Base-by-base conservation (phyloP, 2,329 filamentous ascomycete species). In the Xylaria sp. region DNA sequence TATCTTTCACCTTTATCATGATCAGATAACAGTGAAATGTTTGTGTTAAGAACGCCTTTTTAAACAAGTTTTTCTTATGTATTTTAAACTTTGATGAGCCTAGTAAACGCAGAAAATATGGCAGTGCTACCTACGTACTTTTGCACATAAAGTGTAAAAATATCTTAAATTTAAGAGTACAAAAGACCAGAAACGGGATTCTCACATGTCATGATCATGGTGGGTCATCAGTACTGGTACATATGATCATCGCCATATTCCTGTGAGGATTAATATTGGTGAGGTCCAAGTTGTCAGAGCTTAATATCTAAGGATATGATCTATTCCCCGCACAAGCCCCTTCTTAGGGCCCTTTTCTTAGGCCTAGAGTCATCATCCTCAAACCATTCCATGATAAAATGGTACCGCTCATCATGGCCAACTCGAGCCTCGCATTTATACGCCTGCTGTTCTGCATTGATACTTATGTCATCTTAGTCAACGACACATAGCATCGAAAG, bases 381-480 rank as follows among this genome's bases (percentile, higher is more conserved):
- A 31, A n/a, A 4, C 26, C n/a, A 6, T 33, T 59, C 11, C 33
- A 33, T 28, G 23, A 46, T 31, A 33, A 31, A 33, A 59, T 6
- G 15, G 28, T 48, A 59, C 15, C 26, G 13, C 15, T 31, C 26
- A n/a, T 51, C 6, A n/a, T 49, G 31, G 6, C 7, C 49, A 49
- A 28, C 31, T n/a, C 44, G 36, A 49, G n/a, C 31, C 15, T 38
- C 13, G 1, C 49, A 26, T 13, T n/a, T 33, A 42, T 38, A 28
- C n/a, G 20, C 28, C 15, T 46, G 6, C n/a, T 56, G 1, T 26
- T 42, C 31, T 13, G 36, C 28, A 31, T 23, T 10, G 15, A 23
- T n/a, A 2, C 28, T 68, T 36, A 68, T 20, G 36, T 64, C 13
- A 53, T 26, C 57, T 70, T 63, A 3, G 46, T 54, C 7, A 70